These are phyloP conservation scores for Leptosphaerulina australis DNA, from an alignment of 2,329 filamentous ascomycete genomes.

Conservation along the genomic window DNA sequence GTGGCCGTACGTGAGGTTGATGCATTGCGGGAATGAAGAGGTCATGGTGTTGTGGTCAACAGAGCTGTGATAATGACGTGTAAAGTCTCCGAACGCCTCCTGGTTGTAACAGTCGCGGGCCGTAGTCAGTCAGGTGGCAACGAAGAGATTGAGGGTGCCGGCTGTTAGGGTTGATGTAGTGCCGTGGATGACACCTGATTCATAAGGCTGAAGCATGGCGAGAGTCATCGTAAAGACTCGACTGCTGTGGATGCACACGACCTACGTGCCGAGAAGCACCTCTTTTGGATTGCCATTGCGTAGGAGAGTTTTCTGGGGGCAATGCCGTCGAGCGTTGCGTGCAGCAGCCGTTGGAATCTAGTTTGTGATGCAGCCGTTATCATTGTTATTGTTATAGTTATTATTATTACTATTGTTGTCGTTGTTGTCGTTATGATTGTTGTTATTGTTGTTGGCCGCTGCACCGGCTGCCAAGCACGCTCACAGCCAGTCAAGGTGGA, in stretches of 20 bases:
- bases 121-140: slow-evolving; percentile 9
- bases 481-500: slow-evolving; percentile 20
- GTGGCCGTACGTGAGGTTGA: slow-evolving; percentile 24
- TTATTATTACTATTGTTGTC: no score
- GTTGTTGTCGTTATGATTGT: no score
- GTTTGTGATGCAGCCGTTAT: slow-evolving; percentile 22
- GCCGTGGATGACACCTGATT: slow-evolving; percentile 25
- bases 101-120: slow-evolving; percentile 13
- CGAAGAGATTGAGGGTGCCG: slow-evolving; percentile 4
- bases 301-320: slow-evolving; percentile 30
- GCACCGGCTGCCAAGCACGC: slow-evolving; percentile 31
- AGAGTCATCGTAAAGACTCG: slow-evolving; percentile 3
- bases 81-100: slow-evolving; percentile 11
- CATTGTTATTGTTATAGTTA: no score
- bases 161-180: slow-evolving; percentile 7
- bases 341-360: slow-evolving; percentile 18
- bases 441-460: slow-evolving; percentile 6
- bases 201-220: slow-evolving; percentile 42
- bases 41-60: slow-evolving; percentile 7
- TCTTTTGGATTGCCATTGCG: slow-evolving; percentile 18
- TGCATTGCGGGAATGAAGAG: slow-evolving; percentile 6
- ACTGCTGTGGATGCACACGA: slow-evolving; percentile 23
- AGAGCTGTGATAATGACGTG: slow-evolving; percentile 12
- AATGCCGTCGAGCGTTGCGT: slow-evolving; percentile 22
- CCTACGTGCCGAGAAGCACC: slow-evolving; percentile 26